phyloP scores from a whole-genome alignment of 495 filamentous ascomycete species.

The Penicillium pancosmium region DNA sequence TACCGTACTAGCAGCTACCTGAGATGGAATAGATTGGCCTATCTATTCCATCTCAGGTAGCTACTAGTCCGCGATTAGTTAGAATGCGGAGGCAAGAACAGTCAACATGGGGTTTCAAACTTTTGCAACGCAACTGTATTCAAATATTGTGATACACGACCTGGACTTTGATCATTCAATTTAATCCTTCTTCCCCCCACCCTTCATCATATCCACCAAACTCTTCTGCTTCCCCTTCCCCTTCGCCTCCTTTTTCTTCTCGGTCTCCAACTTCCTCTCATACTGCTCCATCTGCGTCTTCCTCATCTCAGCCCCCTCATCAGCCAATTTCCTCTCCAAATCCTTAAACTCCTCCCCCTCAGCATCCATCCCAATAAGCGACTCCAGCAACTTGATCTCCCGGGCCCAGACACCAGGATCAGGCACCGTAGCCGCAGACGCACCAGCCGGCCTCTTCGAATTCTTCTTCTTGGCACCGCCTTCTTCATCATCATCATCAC shows the following conservation, averaged over 20 bases:
- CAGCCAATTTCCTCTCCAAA: conserved; percentile 65
- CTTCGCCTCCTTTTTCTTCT: conserved; percentile 56
- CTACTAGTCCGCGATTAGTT: too few relatives aligned
- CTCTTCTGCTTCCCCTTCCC: conserved; percentile 46
- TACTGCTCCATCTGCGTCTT: conserved; percentile 75
- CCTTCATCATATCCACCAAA: conserved; percentile 45
- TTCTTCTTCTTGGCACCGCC: conserved; percentile 30
- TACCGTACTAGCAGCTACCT: too few relatives aligned
- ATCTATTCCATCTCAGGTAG: too few relatives aligned
- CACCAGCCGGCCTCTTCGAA: conserved; percentile 26
- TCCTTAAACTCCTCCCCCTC: conserved; percentile 68
- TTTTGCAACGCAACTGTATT: too few relatives aligned
- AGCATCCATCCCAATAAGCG: conserved; percentile 78
- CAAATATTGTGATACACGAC: neutral
- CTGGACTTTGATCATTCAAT: neutral
- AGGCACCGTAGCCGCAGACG: conserved; percentile 47
- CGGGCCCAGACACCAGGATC: conserved; percentile 80
- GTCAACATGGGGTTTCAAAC: too few relatives aligned
- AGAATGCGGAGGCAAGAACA: too few relatives aligned
- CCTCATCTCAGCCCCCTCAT: conserved; percentile 69
- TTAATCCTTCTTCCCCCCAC: conserved; percentile 6
- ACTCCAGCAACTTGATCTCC: conserved; percentile 88
- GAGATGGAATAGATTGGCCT: too few relatives aligned
- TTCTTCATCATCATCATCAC: neutral
- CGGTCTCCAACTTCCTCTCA: conserved; percentile 66